These are phyloP conservation scores for Dothistroma septosporum DNA, from an alignment of 2,329 filamentous ascomycete species.

Conservation along the genomic window DNA sequence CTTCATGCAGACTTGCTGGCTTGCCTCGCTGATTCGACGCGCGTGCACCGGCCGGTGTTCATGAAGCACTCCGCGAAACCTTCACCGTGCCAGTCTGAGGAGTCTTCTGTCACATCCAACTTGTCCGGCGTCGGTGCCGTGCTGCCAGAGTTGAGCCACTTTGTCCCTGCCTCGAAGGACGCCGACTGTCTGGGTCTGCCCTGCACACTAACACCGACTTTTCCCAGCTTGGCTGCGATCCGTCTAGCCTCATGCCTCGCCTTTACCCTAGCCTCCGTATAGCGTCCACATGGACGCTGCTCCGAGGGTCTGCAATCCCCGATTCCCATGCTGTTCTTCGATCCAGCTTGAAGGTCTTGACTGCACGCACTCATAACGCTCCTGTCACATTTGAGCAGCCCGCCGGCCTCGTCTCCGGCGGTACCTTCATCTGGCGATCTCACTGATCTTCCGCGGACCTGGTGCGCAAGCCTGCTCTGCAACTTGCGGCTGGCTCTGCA, in stretches of 20 bases:
- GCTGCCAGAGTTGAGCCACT: slow-evolving; percentile 2
- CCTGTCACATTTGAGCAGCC: not conserved
- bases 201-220: not conserved
- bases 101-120: not conserved
- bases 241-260: not conserved
- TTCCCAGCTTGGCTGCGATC: not conserved
- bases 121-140: not conserved
- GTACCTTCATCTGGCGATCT: not conserved
- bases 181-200: not conserved
- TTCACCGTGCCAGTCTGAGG: not conserved
- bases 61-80: not conserved
- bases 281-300: not conserved
- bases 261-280: not conserved
- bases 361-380: not conserved
- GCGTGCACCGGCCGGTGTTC: not conserved
- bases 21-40: not conserved
- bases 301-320: not conserved
- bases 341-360: not conserved
- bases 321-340: not conserved
- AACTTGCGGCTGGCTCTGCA: not conserved
- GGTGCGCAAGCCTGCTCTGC: not conserved
- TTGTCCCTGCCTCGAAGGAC: not conserved
- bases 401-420: slow-evolving; percentile 4
- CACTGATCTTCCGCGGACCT: slow-evolving; percentile 1
- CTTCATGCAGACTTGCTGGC: not conserved